These are phyloP conservation scores for Paxillus rubicundulus DNA, from an alignment of 768 basidiomycete species.

Conservation along the genomic window DNA sequence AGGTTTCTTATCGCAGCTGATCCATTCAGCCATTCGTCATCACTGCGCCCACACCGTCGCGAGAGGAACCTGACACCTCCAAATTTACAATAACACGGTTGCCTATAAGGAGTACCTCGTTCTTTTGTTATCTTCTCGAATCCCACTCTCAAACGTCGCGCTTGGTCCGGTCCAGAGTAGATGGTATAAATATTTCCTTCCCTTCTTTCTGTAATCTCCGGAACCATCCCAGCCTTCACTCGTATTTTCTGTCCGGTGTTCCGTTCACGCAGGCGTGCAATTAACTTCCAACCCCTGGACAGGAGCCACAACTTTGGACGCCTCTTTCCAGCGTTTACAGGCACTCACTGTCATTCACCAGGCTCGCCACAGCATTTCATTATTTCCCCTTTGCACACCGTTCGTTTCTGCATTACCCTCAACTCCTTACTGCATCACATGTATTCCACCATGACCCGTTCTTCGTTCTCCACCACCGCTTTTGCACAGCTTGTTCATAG, in stretches of 20 bases:
- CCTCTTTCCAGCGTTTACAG: neutral
- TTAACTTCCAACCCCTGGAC: conserved; percentile 2
- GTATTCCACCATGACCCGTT: conserved; percentile 19
- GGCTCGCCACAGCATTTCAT: conserved; percentile 1
- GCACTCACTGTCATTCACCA: neutral
- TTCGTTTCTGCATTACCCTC: neutral
- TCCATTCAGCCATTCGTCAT: neutral
- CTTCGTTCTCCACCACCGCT: conserved; percentile 20
- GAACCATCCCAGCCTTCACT: conserved; percentile 6
- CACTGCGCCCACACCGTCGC: neutral
- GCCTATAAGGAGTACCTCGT: conserved; percentile 2
- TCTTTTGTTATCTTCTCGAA: conserved; percentile 4
- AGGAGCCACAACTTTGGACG: neutral
- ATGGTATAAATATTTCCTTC: conserved; percentile 19
- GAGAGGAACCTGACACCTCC: neutral
- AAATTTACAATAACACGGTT: conserved; percentile 15
- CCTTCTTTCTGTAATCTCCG: conserved; percentile 8
- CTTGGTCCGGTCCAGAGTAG: neutral
- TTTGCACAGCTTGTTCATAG: conserved; percentile 39
- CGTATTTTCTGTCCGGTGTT: conserved; percentile 6
- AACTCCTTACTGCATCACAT: neutral
- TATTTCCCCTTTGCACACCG: neutral
- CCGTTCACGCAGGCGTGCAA: conserved; percentile 12
- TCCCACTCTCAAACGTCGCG: neutral
- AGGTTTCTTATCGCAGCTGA: neutral